Evolutionary conservation across 1,139 yeast genomes (phyloP).

Genomic region (Candida pseudocylindracea): DNA sequence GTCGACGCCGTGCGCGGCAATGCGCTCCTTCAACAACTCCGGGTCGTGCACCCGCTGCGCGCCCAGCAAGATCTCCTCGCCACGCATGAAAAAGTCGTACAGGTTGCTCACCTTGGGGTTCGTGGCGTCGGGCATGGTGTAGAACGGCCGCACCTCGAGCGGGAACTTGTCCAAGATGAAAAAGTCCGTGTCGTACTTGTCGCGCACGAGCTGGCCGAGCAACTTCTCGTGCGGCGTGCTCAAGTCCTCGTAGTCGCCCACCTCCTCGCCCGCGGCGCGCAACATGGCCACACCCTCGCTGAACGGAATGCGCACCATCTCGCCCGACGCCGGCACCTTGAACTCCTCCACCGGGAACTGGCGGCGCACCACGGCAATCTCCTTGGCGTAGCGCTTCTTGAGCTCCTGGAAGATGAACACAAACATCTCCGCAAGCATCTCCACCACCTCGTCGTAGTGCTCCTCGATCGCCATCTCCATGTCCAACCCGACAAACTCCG

Average conservation of each 20-base stretch:
- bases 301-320: conserved; percentile 79
- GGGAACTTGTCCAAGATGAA: conserved; percentile 98
- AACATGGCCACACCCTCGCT: conserved; percentile 80
- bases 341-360: conserved; percentile 98
- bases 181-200: conserved; percentile 90
- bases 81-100: conserved; percentile 98
- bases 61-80: conserved; percentile 95
- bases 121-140: conserved; percentile 95
- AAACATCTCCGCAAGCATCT: conserved; percentile 64
- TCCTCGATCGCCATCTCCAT: conserved; percentile 96
- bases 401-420: conserved; percentile 74
- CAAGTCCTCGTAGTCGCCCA: conserved; percentile 75
- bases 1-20: conserved; percentile 65
- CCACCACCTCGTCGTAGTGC: conserved; percentile 90
- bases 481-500: conserved; percentile 95
- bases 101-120: conserved; percentile 86
- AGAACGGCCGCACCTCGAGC: conserved; percentile 86
- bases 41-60: conserved; percentile 98
- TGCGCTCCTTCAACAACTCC: conserved; percentile 56
- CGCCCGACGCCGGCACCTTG: conserved; percentile 70
- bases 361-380: conserved; percentile 74
- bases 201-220: conserved; percentile 79
- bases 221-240: conserved; percentile 87
- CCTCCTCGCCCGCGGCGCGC: conserved; percentile 62
- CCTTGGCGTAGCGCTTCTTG: conserved; percentile 55